Conservation (phyloP, 164 flowering plant genomes). For the Piper longum region DNA sequence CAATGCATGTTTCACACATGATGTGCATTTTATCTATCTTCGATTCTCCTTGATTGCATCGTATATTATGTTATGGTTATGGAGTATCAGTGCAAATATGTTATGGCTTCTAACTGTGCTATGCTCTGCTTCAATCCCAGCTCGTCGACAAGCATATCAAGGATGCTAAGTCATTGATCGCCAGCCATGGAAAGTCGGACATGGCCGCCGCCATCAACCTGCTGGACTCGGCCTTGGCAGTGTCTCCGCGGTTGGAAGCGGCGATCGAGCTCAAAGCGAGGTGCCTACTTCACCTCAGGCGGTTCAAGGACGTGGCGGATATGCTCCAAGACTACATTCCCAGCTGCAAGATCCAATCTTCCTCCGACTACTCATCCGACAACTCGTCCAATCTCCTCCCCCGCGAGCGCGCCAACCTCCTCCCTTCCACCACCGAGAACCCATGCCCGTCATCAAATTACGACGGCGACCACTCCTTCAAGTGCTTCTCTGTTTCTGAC, state of each 20-base stretch:
- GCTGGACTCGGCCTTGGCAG: conserved; percentile 62
- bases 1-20: too few relatives aligned
- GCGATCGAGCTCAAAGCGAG: conserved; percentile 88
- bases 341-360: conserved; percentile 45
- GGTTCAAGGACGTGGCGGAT: conserved; percentile 81
- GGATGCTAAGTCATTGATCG: conserved; percentile 56
- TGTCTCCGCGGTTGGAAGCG: conserved; percentile 58
- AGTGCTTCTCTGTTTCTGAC: conserved; percentile 87
- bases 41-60: too few relatives aligned
- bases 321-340: conserved; percentile 95
- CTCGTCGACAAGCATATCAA: conserved; percentile 63
- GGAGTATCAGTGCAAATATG: too few relatives aligned
- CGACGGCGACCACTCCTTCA: conserved; percentile 30
- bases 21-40: too few relatives aligned
- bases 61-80: too few relatives aligned
- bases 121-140: conserved; percentile 22
- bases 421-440: conserved; percentile 24
- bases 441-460: conserved; percentile 13
- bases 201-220: conserved; percentile 55
- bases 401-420: conserved; percentile 60
- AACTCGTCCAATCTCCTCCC: conserved; percentile 17
- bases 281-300: conserved; percentile 57
- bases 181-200: conserved; percentile 52
- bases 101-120: not conserved
- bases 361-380: conserved; percentile 28